A percentile compares a stretch with the other conserved stretches of the same genome.
phyloP scores from a whole-genome alignment of 441 rosid genomes.

The Isatis lusitanica region DNA sequence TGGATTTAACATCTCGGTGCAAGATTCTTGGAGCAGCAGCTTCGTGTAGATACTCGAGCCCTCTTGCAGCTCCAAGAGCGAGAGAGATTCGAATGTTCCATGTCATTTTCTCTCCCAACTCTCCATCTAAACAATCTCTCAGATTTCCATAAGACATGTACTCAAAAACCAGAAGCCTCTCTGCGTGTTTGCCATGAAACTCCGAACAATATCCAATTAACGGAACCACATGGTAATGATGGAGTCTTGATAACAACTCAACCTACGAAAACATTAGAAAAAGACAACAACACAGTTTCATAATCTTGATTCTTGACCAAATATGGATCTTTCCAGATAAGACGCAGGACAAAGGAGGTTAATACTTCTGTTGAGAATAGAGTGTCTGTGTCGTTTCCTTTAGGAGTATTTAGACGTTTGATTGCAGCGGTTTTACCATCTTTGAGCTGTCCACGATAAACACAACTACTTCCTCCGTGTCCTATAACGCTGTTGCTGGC shows the following conservation, averaged over 20 bases:
- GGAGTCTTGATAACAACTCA: conserved; percentile 77
- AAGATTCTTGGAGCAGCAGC: conserved; percentile 82
- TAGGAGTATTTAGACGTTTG: conserved; percentile 66
- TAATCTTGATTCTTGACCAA: not conserved
- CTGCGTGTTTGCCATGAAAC: conserved; percentile 69
- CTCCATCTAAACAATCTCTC: conserved; percentile 80
- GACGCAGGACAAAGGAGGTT: conserved; percentile 16
- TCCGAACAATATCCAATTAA: conserved; percentile 86
- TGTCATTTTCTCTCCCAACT: conserved; percentile 58
- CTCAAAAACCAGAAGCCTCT: conserved; percentile 85
- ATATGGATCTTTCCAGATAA: not conserved
- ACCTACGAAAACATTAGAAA: conserved; percentile 47
- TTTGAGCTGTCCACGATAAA: conserved; percentile 80
- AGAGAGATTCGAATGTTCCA: conserved; percentile 65
- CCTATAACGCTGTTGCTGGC: conserved; percentile 72
- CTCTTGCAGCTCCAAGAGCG: conserved; percentile 77
- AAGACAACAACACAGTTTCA: not conserved
- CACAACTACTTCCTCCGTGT: conserved; percentile 88
- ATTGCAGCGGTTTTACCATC: conserved; percentile 82
- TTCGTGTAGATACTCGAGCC: conserved; percentile 80
- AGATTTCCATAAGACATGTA: conserved; percentile 78
- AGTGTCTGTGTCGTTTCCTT: conserved; percentile 62
- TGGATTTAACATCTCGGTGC: conserved; percentile 76
- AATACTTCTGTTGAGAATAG: conserved; percentile 76
- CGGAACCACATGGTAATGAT: conserved; percentile 93